Evolutionary conservation across 2,329 filamentous ascomycete genomes (phyloP).

Genomic region (Ascosphaera acerosa): DNA sequence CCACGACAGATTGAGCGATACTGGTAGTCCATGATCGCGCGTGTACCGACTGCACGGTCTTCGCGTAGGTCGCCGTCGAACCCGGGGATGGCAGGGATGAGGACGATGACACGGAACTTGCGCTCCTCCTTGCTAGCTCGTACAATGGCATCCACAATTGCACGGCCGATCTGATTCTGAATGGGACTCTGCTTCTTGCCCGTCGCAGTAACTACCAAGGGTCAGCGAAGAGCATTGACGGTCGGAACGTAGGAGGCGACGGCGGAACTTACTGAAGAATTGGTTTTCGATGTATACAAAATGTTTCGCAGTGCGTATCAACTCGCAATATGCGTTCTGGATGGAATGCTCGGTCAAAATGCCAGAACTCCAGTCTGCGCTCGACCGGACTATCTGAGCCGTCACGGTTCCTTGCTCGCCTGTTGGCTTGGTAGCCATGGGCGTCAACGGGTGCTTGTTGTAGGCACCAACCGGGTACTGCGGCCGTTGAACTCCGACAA

Average conservation of each 20-base stretch:
- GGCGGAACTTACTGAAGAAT: no score
- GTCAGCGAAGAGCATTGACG: no score
- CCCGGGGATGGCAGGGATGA: slow-evolving; percentile 79
- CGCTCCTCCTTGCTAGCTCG: slow-evolving; percentile 55
- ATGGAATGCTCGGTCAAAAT: slow-evolving; percentile 48
- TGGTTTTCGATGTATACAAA: slow-evolving; percentile 97
- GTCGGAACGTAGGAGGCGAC: no score
- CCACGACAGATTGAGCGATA: slow-evolving; percentile 90
- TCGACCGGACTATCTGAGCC: slow-evolving; percentile 72
- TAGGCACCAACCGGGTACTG: slow-evolving; percentile 79
- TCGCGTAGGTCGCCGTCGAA: slow-evolving; percentile 80
- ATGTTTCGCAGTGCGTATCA: slow-evolving; percentile 52
- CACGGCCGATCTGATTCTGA: slow-evolving; percentile 62
- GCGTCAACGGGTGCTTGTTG: slow-evolving; percentile 48
- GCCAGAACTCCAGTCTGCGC: slow-evolving; percentile 41
- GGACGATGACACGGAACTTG: slow-evolving; percentile 71
- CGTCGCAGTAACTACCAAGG: slow-evolving; percentile 57
- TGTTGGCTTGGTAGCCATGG: slow-evolving; percentile 38
- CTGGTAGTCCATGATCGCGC: slow-evolving; percentile 96
- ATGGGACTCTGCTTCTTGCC: slow-evolving; percentile 52
- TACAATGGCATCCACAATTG: slow-evolving; percentile 79
- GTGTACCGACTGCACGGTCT: slow-evolving; percentile 58
- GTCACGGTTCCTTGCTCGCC: slow-evolving; percentile 46
- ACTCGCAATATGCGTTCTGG: slow-evolving; percentile 62
- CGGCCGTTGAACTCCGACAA: slow-evolving; percentile 69